These are phyloP conservation scores for Emergomyces africanus DNA, from an alignment of 2,329 filamentous ascomycete species.

Conservation along the genomic window DNA sequence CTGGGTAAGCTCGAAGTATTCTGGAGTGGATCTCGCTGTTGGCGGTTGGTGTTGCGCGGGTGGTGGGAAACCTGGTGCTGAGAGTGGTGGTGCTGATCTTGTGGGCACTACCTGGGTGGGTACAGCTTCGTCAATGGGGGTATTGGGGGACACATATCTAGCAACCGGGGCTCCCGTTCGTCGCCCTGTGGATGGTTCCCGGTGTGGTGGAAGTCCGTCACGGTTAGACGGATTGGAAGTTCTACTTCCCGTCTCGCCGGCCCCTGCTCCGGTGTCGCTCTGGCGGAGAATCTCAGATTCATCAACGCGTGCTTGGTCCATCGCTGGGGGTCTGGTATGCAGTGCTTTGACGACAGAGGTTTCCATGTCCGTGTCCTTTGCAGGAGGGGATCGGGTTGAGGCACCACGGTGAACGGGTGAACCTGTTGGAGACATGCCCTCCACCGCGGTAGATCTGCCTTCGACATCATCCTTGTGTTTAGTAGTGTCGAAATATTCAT, in stretches of 20 bases:
- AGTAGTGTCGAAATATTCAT: constrained; percentile 5
- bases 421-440: constrained; percentile 15
- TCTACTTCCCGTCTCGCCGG: not conserved
- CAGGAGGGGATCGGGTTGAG: constrained; percentile 5
- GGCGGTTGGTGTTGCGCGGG: not conserved
- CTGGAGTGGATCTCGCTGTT: not conserved
- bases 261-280: not conserved
- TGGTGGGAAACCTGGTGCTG: not conserved
- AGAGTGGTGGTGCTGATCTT: not conserved
- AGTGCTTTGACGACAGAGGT: constrained; percentile 22
- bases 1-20: not conserved
- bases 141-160: not conserved
- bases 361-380: constrained; percentile 19
- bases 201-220: not conserved
- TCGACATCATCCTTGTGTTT: not conserved
- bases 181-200: not conserved
- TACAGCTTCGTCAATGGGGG: not conserved
- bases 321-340: constrained; percentile 21
- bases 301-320: constrained; percentile 19
- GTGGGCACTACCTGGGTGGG: not conserved
- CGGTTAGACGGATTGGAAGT: not conserved
- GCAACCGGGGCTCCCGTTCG: not conserved
- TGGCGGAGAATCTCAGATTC: constrained; percentile 18
- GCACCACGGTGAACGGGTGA: constrained; percentile 20
- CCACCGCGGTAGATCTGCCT: constrained; percentile 18